Base-by-base conservation (phyloP, 2,329 filamentous ascomycete species). In the Immersiporthe knoxdaviesiana region DNA sequence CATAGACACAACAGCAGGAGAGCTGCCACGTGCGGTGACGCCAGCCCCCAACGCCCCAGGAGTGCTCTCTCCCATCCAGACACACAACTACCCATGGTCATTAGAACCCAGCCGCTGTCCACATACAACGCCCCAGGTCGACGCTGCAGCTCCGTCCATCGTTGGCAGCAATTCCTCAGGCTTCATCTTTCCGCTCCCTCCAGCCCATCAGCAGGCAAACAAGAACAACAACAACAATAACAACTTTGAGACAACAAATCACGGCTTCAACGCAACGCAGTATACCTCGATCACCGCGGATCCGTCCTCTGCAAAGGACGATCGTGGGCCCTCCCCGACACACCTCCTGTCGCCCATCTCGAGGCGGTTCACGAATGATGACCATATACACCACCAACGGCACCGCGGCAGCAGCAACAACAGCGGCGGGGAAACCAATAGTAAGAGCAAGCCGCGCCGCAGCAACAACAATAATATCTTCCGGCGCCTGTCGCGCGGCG, bases 11-110 rank as follows among this genome's bases (percentile, higher is more conserved):
- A 63, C 64, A 7, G 59, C 61, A 74, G 73, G 68, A 65, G 72
- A 37, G n/a, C 16, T 68, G 59, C 70, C n/a, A 71, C 72, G 72
- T 24, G 66, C 7, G 27, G 64, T 21, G 21, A 68, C 54, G 10
- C 30, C 66, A 18, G 58, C 69, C 14, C 69, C 41, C 1, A 66
- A 70, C 12, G 66, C 69, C 8, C 63, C 64, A 7, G 67, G 52
- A 18, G 62, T 66, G 0, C 24, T 69, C 52, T 67, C 67, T 2
- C 67, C 54, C 1, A 68, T 72, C 27, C 69, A 70, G 18, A 39
- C 67, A 21, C 70, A 71, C 61, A 58, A 67, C 14, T 71, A 71
- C 24, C 70, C 70, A 0, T 71, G 70, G 70, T 71, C 70, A 2
- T 32, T 59, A 27, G 69, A 70, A 16, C 63, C 69, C 2, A 69